Conservation (phyloP, 2,329 filamentous ascomycete species). For the Cordyceps tenuipes region DNA sequence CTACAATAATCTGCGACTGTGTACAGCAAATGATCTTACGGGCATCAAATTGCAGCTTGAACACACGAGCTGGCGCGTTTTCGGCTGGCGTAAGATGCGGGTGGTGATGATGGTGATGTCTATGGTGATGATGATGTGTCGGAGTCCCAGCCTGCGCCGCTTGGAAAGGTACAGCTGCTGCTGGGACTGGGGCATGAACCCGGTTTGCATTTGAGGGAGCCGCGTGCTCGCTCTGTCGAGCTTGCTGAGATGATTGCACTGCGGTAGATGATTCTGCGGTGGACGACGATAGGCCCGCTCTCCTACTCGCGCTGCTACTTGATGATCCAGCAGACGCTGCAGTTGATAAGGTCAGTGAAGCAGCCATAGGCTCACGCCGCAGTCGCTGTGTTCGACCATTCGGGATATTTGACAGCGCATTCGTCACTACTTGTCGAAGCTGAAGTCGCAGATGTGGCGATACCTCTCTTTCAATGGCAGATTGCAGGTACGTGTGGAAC, state of each 20-base stretch:
- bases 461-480: conserved; percentile 42
- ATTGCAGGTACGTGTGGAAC: conserved; percentile 40
- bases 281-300: not conserved
- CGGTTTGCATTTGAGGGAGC: not conserved
- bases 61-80: conserved; percentile 57
- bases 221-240: not conserved
- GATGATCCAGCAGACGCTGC: not conserved
- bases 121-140: conserved; percentile 13
- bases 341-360: not conserved
- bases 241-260: not conserved
- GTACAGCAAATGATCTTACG: conserved; percentile 90
- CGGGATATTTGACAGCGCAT: conserved; percentile 37
- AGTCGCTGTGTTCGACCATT: conserved; percentile 12
- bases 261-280: not conserved
- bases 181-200: conserved; percentile 1
- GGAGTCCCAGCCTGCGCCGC: conserved; percentile 10
- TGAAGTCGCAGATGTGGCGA: conserved; percentile 40
- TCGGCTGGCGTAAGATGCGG: conserved; percentile 39
- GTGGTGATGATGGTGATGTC: conserved; percentile 24
- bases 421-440: conserved; percentile 41
- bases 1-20: conserved; percentile 84
- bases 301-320: not conserved
- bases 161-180: conserved; percentile 7
- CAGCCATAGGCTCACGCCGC: not conserved
- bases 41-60: conserved; percentile 95